phyloP scores from a whole-genome alignment of 2,329 filamentous ascomycete genomes.

The Sporothrix variecibatus region DNA sequence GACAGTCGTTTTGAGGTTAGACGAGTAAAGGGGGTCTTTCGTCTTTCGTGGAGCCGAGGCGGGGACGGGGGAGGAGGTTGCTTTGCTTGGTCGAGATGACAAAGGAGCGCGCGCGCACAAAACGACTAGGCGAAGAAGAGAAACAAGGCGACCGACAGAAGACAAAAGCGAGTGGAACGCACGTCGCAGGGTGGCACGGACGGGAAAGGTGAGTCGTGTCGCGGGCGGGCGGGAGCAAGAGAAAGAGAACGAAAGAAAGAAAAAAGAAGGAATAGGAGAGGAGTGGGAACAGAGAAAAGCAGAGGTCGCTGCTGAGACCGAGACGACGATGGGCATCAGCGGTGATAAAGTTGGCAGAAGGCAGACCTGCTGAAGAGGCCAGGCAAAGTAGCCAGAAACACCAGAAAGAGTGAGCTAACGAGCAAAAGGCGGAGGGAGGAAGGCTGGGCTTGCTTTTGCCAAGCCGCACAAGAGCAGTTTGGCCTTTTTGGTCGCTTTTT shows the following conservation, averaged over 20 bases:
- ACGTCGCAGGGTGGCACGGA: not conserved
- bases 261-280: not conserved
- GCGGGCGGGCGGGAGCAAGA: not conserved
- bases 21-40: not conserved
- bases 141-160: not conserved
- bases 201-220: not conserved
- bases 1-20: not conserved
- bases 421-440: not conserved
- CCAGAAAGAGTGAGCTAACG: not conserved
- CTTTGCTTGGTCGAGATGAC: not conserved
- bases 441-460: constrained; percentile 13
- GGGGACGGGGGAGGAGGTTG: not conserved
- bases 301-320: not conserved
- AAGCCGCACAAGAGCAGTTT: constrained; percentile 14
- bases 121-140: not conserved
- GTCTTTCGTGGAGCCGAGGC: not conserved
- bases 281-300: not conserved
- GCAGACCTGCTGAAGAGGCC: not conserved
- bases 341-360: constrained; percentile 10
- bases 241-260: not conserved
- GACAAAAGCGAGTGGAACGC: constrained; percentile 1
- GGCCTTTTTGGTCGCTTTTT: constrained; percentile 4
- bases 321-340: constrained; percentile 12
- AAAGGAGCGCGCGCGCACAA: not conserved
- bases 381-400: not conserved